Percentiles rank a stretch among this genome's conserved stretches.
Conservation (phyloP, 1,284 basidiomycete genomes). For the Sporisorium iseilematis-ciliati region DNA sequence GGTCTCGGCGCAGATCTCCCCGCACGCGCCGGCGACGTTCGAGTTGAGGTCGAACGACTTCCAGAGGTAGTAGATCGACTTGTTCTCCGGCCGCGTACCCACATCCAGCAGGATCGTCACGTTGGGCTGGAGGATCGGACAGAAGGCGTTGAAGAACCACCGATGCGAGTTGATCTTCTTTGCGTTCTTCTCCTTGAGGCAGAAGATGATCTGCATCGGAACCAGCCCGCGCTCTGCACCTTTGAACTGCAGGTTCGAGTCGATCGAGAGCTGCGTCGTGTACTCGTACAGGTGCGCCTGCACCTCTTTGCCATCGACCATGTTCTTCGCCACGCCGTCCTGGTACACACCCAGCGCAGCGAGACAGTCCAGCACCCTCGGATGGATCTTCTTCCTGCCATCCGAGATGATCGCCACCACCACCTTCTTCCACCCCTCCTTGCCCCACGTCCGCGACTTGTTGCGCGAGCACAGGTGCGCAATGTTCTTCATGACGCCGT, state of each 20-base stretch:
- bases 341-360: slow-evolving; percentile 74
- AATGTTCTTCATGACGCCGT: slow-evolving; percentile 85
- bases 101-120: slow-evolving; percentile 91
- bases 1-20: slow-evolving; percentile 72
- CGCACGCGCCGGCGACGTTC: slow-evolving; percentile 91
- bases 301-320: slow-evolving; percentile 86
- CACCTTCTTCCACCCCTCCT: slow-evolving; percentile 93
- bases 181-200: slow-evolving; percentile 68
- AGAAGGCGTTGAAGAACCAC: slow-evolving; percentile 68
- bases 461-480: slow-evolving; percentile 83
- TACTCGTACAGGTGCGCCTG: slow-evolving; percentile 96
- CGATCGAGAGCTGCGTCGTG: slow-evolving; percentile 89
- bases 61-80: slow-evolving; percentile 97
- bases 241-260: slow-evolving; percentile 88
- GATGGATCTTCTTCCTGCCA: slow-evolving; percentile 90
- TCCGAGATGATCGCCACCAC: slow-evolving; percentile 83
- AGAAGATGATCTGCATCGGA: slow-evolving; percentile 71
- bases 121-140: slow-evolving; percentile 77
- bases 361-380: slow-evolving; percentile 89
- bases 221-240: slow-evolving; percentile 86
- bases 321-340: slow-evolving; percentile 86
- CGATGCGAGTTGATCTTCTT: slow-evolving; percentile 85
- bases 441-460: slow-evolving; percentile 94
- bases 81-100: slow-evolving; percentile 95
- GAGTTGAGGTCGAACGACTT: slow-evolving; percentile 83